phyloP scores from a whole-genome alignment of 2,329 filamentous ascomycete genomes.

The Teratosphaeria zuluensis region DNA sequence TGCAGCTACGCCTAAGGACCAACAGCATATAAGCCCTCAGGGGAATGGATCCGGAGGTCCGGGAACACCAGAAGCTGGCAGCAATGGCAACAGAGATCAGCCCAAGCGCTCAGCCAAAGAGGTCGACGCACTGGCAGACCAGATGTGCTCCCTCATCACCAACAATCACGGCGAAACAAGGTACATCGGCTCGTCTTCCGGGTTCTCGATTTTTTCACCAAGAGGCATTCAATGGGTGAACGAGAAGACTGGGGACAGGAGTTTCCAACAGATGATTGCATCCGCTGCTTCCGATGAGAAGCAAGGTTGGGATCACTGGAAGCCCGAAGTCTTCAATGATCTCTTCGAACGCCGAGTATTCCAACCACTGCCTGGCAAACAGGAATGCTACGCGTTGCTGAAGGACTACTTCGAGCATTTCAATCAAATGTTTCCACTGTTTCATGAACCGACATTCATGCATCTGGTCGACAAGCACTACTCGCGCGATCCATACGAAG shows the following conservation, averaged over 20 bases:
- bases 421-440: constrained; percentile 97
- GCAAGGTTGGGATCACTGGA: constrained; percentile 96
- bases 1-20: background rate
- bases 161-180: constrained; percentile 90
- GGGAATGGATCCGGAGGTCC: background rate
- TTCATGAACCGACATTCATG: constrained; percentile 98
- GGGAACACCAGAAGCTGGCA: background rate
- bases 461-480: constrained; percentile 92
- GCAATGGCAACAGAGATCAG: background rate
- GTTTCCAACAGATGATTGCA: constrained; percentile 91
- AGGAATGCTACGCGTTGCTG: constrained; percentile 77
- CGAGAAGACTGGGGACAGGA: constrained; percentile 88
- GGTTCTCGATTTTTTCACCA: constrained; percentile 96
- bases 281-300: constrained; percentile 77
- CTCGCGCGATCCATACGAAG: constrained; percentile 82
- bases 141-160: constrained; percentile 97
- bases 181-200: constrained; percentile 94
- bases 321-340: constrained; percentile 91
- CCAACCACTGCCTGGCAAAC: constrained; percentile 70
- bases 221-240: constrained; percentile 99
- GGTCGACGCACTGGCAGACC: constrained; percentile 82
- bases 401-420: constrained; percentile 97
- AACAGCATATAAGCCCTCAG: background rate
- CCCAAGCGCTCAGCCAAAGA: constrained; percentile 38
- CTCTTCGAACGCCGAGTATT: constrained; percentile 80